phyloP scores from a whole-genome alignment of 164 flowering plant genomes.

The Vitis rotundifolia region DNA sequence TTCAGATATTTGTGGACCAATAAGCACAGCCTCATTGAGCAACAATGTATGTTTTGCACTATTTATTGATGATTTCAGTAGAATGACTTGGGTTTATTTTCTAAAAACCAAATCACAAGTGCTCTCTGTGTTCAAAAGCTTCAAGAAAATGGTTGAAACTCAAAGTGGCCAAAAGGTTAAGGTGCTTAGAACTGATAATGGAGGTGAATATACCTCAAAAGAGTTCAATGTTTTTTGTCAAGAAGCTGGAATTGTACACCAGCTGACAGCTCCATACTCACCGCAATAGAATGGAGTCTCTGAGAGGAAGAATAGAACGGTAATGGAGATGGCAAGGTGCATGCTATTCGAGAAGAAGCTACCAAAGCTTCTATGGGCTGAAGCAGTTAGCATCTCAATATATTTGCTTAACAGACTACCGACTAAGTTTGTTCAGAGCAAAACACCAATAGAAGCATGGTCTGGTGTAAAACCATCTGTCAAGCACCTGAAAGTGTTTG shows the following conservation, averaged over 20 bases:
- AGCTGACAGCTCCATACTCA: not conserved
- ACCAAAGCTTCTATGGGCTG: not conserved
- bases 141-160: not conserved
- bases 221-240: not conserved
- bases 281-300: not conserved
- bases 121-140: not conserved
- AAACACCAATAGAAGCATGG: slow-evolving; percentile 5
- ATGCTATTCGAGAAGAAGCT: not conserved
- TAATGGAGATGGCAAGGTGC: slow-evolving; percentile 4
- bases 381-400: not conserved
- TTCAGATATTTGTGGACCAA: not conserved
- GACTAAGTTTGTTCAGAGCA: not conserved
- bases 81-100: slow-evolving; percentile 8
- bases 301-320: slow-evolving; percentile 3
- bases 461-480: not conserved
- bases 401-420: not conserved
- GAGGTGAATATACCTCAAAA: not conserved
- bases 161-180: slow-evolving; percentile 1
- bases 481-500: slow-evolving; percentile 3
- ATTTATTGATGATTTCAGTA: slow-evolving; percentile 5
- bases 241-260: not conserved
- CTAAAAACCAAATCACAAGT: not conserved
- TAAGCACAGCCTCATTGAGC: not conserved
- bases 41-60: not conserved
- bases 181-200: not conserved